phyloP scores from a whole-genome alignment of 2,329 filamentous ascomycete genomes.

The Lachnellula occidentalis region DNA sequence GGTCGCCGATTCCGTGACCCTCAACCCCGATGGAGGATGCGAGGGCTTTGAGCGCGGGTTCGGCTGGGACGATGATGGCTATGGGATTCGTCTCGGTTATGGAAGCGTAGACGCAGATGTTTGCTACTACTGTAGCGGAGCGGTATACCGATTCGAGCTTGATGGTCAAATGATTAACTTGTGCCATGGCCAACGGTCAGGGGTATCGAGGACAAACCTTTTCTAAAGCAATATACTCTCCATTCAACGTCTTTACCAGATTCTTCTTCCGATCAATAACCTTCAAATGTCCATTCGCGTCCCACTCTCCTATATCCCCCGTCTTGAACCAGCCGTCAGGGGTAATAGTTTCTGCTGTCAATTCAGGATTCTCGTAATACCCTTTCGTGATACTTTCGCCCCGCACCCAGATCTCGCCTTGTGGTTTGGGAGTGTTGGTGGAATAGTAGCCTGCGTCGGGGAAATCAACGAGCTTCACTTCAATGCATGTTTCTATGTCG shows the following conservation, averaged over 20 bases:
- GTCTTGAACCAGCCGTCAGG: constrained; percentile 84
- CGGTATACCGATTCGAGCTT: constrained; percentile 83
- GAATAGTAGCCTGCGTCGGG: constrained; percentile 74
- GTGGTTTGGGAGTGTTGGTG: constrained; percentile 56
- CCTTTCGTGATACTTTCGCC: constrained; percentile 66
- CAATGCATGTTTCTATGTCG: constrained; percentile 67
- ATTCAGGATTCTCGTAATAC: constrained; percentile 80
- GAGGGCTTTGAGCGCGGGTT: constrained; percentile 53
- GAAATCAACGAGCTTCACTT: constrained; percentile 86
- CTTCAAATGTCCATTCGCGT: constrained; percentile 63
- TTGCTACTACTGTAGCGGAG: constrained; percentile 66
- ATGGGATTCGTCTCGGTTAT: constrained; percentile 69
- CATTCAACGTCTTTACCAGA: constrained; percentile 86
- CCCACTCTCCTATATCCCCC: constrained; percentile 77
- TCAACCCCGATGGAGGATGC: constrained; percentile 55
- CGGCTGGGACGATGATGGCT: constrained; percentile 67
- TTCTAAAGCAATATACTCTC: constrained; percentile 95
- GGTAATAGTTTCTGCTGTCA: constrained; percentile 69
- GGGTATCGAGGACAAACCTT: constrained; percentile 42
- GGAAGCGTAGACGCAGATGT: constrained; percentile 82
- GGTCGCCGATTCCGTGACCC: constrained; percentile 43
- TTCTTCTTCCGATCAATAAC: constrained; percentile 90
- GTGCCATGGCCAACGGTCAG: constrained; percentile 20
- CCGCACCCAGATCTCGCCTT: constrained; percentile 87
- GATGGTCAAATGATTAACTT: no score